Percentiles rank a stretch among this genome's conserved stretches.
phyloP scores from a whole-genome alignment of 2,329 filamentous ascomycete species.

The Aspergillus carbonarius region DNA sequence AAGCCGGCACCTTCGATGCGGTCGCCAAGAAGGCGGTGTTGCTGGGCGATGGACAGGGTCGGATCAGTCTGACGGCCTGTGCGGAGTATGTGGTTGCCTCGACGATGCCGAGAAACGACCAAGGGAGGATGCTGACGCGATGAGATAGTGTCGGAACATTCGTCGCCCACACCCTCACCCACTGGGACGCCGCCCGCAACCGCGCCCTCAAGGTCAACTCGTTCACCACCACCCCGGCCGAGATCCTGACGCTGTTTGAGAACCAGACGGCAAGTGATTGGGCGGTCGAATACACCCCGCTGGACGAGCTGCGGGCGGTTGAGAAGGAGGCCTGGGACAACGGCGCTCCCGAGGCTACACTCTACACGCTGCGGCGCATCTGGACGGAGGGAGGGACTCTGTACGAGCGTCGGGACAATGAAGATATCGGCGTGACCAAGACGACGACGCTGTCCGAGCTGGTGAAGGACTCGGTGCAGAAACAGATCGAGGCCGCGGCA shows the following conservation, averaged over 20 bases:
- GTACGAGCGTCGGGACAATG: constrained; percentile 68
- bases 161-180: constrained; percentile 61
- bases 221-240: constrained; percentile 63
- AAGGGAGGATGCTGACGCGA: neutral
- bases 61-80: constrained; percentile 69
- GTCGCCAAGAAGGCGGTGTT: constrained; percentile 58
- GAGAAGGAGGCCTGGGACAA: constrained; percentile 62
- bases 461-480: constrained; percentile 34
- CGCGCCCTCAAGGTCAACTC: constrained; percentile 67
- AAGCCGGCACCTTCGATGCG: constrained; percentile 60
- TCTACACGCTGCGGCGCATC: constrained; percentile 64
- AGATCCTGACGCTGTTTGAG: constrained; percentile 67
- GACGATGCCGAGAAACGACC: neutral
- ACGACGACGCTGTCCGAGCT: constrained; percentile 55
- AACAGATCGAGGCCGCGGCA: constrained; percentile 6
- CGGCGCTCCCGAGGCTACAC: constrained; percentile 53
- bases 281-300: constrained; percentile 54
- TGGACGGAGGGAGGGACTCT: constrained; percentile 72
- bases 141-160: constrained; percentile 62
- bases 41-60: constrained; percentile 61
- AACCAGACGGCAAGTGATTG: constrained; percentile 62
- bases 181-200: constrained; percentile 55
- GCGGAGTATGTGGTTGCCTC: constrained; percentile 59
- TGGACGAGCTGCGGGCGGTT: constrained; percentile 54
- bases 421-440: constrained; percentile 54